Base-by-base conservation (phyloP, 208 protist genomes). In the Trypanosoma brucei region DNA sequence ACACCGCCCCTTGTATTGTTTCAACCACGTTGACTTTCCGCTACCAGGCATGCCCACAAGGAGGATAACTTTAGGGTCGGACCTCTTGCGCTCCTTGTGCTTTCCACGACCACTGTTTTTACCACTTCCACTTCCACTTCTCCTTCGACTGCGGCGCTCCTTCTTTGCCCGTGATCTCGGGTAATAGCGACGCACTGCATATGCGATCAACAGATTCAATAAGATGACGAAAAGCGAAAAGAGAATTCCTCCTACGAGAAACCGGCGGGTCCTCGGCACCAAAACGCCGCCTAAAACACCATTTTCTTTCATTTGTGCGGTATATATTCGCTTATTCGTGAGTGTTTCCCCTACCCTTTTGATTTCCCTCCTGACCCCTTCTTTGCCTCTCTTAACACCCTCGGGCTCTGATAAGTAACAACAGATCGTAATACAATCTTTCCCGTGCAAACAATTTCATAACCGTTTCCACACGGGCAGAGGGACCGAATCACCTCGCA, bases 11-110 rank as follows among this genome's bases (percentile, higher is more conserved):
- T 81, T 39, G 63, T 90, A 94, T 65, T 86, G 74, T 22, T 64
- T 75, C 31, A 82, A 72, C 85, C 88, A 94, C 37, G 80, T 83
- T 52, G 79, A 84, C 71, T 94, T 94, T 14, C 88, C 88, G 57
- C 84, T 91, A 36, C 84, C 84, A 55, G 81, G 68, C 13, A 94
- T 87, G 59, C 88, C 88, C 22, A 92, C 59, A 0, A 91, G 72
- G 9, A 92, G 31, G 46, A 89, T 50, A 7, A 94, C 4, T 14
- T 74, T 82, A 0, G 88, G 88, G n/a, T 84, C 71, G 3, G 65
- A 70, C 3, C 75, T 65, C 34, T 86, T 78, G 3, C 59, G 35
- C 50, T 78, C 68, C 33, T 64, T 65, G 30, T 36, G 62, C 50
- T 62, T 62, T 59, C 13, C 31, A 48, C 37, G 68, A 36, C 22